Percentiles rank a stretch among this genome's conserved stretches.
phyloP scores from a whole-genome alignment of 306 rosid species.

The Quercus aquifolioides region DNA sequence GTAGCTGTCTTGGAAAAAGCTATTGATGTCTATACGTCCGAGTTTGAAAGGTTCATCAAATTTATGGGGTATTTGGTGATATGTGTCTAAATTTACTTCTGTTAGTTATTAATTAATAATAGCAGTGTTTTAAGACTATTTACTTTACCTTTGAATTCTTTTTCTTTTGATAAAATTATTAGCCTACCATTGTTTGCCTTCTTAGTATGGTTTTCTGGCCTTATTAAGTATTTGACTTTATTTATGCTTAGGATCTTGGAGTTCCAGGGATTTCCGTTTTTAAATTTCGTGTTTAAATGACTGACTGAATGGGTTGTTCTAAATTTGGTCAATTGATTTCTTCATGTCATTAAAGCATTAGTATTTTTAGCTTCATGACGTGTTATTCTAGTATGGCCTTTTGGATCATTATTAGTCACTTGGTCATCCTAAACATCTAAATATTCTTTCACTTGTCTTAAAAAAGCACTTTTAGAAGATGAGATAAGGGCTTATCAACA shows the following conservation, averaged over 20 bases:
- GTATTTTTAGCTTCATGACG: not conserved
- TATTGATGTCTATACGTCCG: slow-evolving; percentile 65
- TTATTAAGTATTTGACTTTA: not conserved
- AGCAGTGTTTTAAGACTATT: not conserved
- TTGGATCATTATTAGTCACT: not conserved
- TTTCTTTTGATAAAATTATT: not conserved
- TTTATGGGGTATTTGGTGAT: slow-evolving; percentile 62
- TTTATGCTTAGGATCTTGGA: not conserved
- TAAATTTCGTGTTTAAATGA: not conserved
- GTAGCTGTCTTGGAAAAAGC: slow-evolving; percentile 65
- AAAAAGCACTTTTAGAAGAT: too few relatives aligned
- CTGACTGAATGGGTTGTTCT: not conserved
- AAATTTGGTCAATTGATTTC: not conserved
- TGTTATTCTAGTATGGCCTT: not conserved
- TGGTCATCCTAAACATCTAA: not conserved
- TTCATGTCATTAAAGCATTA: not conserved
- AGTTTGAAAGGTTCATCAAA: slow-evolving; percentile 72
- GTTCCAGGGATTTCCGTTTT: not conserved
- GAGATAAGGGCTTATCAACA: too few relatives aligned
- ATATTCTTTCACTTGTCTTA: not conserved
- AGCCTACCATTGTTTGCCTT: not conserved
- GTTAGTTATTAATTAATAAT: not conserved
- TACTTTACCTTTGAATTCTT: not conserved
- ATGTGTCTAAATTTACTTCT: not conserved
- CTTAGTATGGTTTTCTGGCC: not conserved